These are phyloP conservation scores for Vitis hybrid DNA, from an alignment of 177 flowering plant genomes.

Conservation along the genomic window DNA sequence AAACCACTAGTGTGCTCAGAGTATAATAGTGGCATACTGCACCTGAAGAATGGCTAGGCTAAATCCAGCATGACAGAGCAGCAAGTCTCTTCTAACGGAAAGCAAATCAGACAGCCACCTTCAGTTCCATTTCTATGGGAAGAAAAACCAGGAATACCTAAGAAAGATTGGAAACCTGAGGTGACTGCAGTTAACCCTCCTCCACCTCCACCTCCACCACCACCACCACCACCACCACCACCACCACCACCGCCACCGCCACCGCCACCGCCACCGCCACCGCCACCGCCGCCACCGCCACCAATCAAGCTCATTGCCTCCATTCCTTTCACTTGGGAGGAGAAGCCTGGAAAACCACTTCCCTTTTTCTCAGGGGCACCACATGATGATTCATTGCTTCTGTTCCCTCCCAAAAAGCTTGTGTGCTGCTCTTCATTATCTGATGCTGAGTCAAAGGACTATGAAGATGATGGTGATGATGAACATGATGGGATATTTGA, in stretches of 20 bases:
- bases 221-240: not conserved
- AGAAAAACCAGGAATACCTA: slow-evolving; percentile 76
- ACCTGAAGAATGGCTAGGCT: too few species aligned
- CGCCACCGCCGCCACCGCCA: slow-evolving; percentile 19
- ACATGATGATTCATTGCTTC: slow-evolving; percentile 4
- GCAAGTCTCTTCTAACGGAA: slow-evolving; percentile 8
- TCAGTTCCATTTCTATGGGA: slow-evolving; percentile 87
- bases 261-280: slow-evolving; percentile 18
- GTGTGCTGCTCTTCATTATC: slow-evolving; percentile 11
- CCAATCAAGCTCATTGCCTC: slow-evolving; percentile 56
- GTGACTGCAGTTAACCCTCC: slow-evolving; percentile 5
- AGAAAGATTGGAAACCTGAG: slow-evolving; percentile 61
- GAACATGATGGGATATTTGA: slow-evolving; percentile 27
- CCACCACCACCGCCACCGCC: not conserved
- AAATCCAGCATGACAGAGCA: slow-evolving; percentile 26
- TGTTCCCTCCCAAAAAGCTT: slow-evolving; percentile 26
- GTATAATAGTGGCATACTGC: slow-evolving; percentile 14
- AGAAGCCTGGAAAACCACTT: slow-evolving; percentile 59
- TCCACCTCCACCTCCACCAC: slow-evolving; percentile 5
- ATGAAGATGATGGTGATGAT: slow-evolving; percentile 20
- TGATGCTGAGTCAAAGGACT: slow-evolving; percentile 3
- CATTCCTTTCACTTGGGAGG: slow-evolving; percentile 71
- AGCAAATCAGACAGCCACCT: slow-evolving; percentile 41
- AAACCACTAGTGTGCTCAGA: slow-evolving; percentile 27
- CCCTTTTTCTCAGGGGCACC: slow-evolving; percentile 14